phyloP scores from a whole-genome alignment of 2,329 filamentous ascomycete genomes.

The Pseudovirgaria hyperparasitica region DNA sequence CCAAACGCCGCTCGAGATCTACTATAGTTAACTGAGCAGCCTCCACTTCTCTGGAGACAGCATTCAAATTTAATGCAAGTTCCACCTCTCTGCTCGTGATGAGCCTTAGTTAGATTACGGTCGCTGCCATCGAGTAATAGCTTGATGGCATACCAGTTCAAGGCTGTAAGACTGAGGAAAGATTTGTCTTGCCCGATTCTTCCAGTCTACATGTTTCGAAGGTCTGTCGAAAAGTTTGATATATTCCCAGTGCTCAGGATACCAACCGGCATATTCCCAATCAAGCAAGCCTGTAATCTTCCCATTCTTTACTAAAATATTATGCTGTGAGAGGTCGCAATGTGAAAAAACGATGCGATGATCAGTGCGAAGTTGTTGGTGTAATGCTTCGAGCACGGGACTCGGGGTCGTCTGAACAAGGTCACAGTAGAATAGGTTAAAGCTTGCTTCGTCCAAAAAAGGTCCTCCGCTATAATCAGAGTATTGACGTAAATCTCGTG shows the following conservation, averaged over 20 bases:
- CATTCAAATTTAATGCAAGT: no score
- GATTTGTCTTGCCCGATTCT: no score
- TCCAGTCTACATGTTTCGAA: no score
- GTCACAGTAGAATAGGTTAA: conserved; percentile 5
- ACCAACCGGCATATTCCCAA: conserved; percentile 8
- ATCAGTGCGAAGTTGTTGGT: conserved; percentile 1
- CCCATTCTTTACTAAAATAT: conserved; percentile 9
- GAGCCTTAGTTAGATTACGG: no score
- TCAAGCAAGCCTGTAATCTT: conserved; percentile 7
- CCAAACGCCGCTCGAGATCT: no score
- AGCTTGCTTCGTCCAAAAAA: conserved; percentile 4
- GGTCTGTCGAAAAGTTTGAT: conserved; percentile 8
- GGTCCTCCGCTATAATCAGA: conserved; percentile 4
- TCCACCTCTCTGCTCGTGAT: no score
- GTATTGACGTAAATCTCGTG: conserved; percentile 3
- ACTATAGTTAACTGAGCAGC: no score
- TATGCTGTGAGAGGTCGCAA: conserved; percentile 7
- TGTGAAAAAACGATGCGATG: conserved; percentile 9
- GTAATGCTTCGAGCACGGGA: conserved; percentile 3
- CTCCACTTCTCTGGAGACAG: no score
- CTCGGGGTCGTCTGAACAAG: conserved; percentile 3
- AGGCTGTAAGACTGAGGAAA: no score
- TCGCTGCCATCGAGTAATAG: no score
- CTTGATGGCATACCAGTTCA: no score
- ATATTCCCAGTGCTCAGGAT: conserved; percentile 9